Conservation (phyloP, 2,329 filamentous ascomycete genomes). For the Trichoderma cornu-damae region DNA sequence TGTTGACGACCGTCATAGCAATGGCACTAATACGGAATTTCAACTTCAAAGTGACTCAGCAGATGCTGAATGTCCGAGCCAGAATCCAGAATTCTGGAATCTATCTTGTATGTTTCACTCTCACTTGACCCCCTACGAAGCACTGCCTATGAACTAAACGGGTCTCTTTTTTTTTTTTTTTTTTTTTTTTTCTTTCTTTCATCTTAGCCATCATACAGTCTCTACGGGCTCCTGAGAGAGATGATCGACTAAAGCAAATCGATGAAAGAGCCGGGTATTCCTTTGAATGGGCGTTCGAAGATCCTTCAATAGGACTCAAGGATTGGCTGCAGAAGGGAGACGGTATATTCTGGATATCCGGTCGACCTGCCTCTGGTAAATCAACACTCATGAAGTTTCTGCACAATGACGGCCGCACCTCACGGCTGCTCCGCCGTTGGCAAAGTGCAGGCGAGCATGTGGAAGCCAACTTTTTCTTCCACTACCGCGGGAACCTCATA, state of each 20-base stretch:
- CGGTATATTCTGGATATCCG: not conserved
- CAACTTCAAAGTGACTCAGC: too few species aligned
- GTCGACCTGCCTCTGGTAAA: constrained; percentile 9
- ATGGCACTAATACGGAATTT: too few species aligned
- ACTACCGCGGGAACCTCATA: not conserved
- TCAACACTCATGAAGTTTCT: constrained; percentile 15
- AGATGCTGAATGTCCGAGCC: not conserved
- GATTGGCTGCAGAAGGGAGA: not conserved
- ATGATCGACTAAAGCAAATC: not conserved
- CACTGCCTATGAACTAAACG: too few species aligned
- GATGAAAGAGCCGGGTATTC: not conserved
- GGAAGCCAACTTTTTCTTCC: constrained; percentile 10
- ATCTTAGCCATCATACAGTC: not conserved
- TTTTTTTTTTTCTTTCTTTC: too few species aligned
- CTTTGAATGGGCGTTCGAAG: constrained; percentile 13
- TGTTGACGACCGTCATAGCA: too few species aligned
- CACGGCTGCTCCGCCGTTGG: not conserved
- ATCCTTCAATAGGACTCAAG: not conserved
- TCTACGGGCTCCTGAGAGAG: not conserved
- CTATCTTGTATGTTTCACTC: not conserved
- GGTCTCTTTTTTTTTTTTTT: too few species aligned
- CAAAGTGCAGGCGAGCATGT: not conserved
- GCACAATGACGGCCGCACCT: not conserved
- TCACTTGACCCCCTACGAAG: too few species aligned
- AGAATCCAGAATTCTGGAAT: not conserved